Evolutionary conservation across 495 filamentous ascomycete genomes (phyloP).

Genomic region (Extremus antarcticus): DNA sequence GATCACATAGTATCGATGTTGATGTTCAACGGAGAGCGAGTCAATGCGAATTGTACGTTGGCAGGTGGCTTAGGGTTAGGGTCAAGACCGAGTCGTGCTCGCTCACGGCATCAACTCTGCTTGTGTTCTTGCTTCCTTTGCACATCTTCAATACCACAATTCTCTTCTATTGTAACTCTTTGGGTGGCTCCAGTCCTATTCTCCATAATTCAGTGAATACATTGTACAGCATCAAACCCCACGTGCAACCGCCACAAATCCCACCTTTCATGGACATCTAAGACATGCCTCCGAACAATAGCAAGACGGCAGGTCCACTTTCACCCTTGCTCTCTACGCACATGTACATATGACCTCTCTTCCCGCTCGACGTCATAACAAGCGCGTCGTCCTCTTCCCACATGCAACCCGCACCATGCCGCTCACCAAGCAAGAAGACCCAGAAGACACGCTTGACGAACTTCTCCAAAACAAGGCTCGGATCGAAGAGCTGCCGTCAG

Average conservation of each 20-base stretch:
- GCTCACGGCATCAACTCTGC: too few species aligned
- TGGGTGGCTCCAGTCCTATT: too few species aligned
- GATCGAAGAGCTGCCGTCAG: conserved; percentile 11
- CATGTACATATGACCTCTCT: background rate
- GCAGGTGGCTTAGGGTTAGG: too few species aligned
- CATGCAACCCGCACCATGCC: conserved; percentile 9
- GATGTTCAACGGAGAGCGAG: too few species aligned
- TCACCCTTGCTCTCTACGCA: background rate
- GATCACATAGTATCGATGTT: background rate
- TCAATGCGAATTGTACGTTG: too few species aligned
- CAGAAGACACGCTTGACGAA: conserved; percentile 15
- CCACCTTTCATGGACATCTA: background rate
- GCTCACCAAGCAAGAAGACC: background rate
- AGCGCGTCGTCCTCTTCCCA: conserved; percentile 11
- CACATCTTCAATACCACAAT: too few species aligned
- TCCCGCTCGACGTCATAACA: background rate
- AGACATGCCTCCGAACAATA: conserved; percentile 20
- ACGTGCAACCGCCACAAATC: too few species aligned
- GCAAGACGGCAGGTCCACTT: background rate
- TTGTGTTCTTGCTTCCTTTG: too few species aligned
- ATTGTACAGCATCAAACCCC: too few species aligned
- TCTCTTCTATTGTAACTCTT: too few species aligned
- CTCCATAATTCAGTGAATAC: too few species aligned
- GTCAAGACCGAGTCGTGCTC: too few species aligned
- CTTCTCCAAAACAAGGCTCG: conserved; percentile 11